Base-by-base conservation (phyloP, 495 filamentous ascomycete species). In the Barbatosphaeria neglecta region DNA sequence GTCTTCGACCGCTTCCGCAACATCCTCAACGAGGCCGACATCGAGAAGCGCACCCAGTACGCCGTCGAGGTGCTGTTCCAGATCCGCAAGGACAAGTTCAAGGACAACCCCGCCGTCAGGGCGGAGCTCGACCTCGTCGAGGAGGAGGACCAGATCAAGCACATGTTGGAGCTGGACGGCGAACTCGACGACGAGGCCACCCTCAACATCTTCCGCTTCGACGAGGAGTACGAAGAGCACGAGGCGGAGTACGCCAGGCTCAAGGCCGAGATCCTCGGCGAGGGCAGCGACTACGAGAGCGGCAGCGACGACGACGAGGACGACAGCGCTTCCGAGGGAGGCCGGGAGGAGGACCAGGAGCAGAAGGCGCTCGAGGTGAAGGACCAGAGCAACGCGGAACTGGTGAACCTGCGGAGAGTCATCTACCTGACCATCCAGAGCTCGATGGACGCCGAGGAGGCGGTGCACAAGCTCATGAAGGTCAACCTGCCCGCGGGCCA, bases 51-150 rank as follows among this genome's bases (percentile, higher is more conserved):
- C 47, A 86, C 90, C 24, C 92, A 97, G 66, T 97, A 96, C 62
- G 94, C 94, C 88, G 93, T 99, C 50, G 92, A 99, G 60, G 90
- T 96, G 8, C 69, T 99, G 45, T 97, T 99, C 64, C 89, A 97
- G 63, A 82, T 96, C 25, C 80, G 92, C 44, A 97, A 95, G 63
- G 92, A 97, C 62, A 82, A 83, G 42, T 99, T 90, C 69, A 96
- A 95, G 68, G 87, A 97, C 56, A 87, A 96, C 50, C 87, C 79
- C 6, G 81, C 87, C 1, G 75, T 99, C 56, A 87, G 81, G 56
- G 87, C 95, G 56, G 93, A 97, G 57, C 71, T 99, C 25, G 92
- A 99, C 66, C 62, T 99, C 13, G 83, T 99, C 17, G 89, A 95
- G 61, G 93, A 97, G 58, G 90, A 96, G 57, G 92, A 99, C 56